Percentiles rank a stretch among this genome's conserved stretches.
Evolutionary conservation across 805 yeast species (phyloP).

Genomic region (Kazachstania viticola): DNA sequence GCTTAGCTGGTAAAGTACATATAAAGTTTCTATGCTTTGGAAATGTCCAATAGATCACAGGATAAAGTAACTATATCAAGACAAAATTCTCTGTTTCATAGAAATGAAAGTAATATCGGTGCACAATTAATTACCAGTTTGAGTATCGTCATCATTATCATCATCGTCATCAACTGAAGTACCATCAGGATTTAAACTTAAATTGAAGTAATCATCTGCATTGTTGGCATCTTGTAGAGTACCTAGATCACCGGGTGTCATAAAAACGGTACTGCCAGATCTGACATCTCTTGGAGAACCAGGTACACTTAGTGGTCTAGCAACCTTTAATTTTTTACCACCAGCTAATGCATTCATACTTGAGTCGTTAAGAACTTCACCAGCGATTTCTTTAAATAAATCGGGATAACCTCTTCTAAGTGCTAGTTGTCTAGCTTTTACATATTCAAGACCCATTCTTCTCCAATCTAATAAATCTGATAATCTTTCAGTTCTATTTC

Average conservation of each 20-base stretch:
- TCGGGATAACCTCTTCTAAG: slow-evolving; percentile 91
- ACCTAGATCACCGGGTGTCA: slow-evolving; percentile 99
- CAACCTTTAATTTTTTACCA: slow-evolving; percentile 50
- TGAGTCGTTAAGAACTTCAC: slow-evolving; percentile 20
- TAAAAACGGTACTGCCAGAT: slow-evolving; percentile 38
- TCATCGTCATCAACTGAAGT: slow-evolving; percentile 31
- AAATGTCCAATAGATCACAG: too few species aligned
- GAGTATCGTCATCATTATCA: too few species aligned
- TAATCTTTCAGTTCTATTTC: slow-evolving; percentile 91
- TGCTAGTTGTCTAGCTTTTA: slow-evolving; percentile 87
- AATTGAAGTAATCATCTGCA: slow-evolving; percentile 61
- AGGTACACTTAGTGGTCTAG: slow-evolving; percentile 92
- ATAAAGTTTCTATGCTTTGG: too few species aligned
- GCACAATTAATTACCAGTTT: too few species aligned
- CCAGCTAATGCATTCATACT: slow-evolving; percentile 25
- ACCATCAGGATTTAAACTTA: slow-evolving; percentile 24
- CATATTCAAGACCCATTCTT: slow-evolving; percentile 93
- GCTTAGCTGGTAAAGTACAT: too few species aligned
- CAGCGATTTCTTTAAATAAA: slow-evolving; percentile 38
- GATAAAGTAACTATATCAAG: too few species aligned
- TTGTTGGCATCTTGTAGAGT: slow-evolving; percentile 83
- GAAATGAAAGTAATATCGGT: too few species aligned
- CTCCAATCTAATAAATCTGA: slow-evolving; percentile 94
- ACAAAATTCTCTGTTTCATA: too few species aligned
- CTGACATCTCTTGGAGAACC: slow-evolving; percentile 70